Evolutionary conservation across 2,329 filamentous ascomycete genomes (phyloP), one percentile per base, ranked within the genome.

Genomic region (Beauveria brongniartii): DNA sequence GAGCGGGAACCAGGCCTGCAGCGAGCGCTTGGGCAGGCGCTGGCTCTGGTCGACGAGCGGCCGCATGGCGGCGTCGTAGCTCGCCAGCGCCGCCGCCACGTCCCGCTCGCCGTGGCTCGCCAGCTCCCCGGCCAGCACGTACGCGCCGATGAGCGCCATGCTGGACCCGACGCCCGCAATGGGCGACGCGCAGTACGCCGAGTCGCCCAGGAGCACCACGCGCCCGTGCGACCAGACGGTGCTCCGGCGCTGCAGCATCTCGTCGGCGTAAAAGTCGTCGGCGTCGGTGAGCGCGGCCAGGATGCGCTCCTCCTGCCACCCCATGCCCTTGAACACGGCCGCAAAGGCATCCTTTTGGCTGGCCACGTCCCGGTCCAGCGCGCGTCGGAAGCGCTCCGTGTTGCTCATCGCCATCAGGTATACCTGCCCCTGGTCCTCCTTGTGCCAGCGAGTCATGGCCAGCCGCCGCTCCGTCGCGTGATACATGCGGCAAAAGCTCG

Each of bases 391-490:
- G 10, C 40, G 40, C 28, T 61, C 60, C 10, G 43, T 20, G 22
- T 61, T 46, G n/a, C n/a, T 52, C 60, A 61, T 61, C 18, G 60
- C 60, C 53, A 61, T 58, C 2, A 61, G 41, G 37, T 58, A 61
- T 5, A 47, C 54, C 26, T 61, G 54, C 1, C 60, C 60, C 54
- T 5, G 22, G 26, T 55, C 47, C 24, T 50, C 14, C 12, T 18
- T 26, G 54, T 61, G 60, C 54, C 60, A 57, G 9, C 60, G 53
- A 1, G 53, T 57, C 60, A 61, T 61, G n/a, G 48, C 54, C 47
- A 61, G 47, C n/a, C 60, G 54, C 22, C 60, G 37, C 26, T 55
- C 60, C 7, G 53, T 46, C n/a, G 47, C 54, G 18, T 57, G 54
- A 14, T 61, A 61, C 54, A 61, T 61, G 20, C 54, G 46, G n/a